Base-by-base conservation (phyloP, 805 yeast species). In the Jamesozyma jinghongensis region DNA sequence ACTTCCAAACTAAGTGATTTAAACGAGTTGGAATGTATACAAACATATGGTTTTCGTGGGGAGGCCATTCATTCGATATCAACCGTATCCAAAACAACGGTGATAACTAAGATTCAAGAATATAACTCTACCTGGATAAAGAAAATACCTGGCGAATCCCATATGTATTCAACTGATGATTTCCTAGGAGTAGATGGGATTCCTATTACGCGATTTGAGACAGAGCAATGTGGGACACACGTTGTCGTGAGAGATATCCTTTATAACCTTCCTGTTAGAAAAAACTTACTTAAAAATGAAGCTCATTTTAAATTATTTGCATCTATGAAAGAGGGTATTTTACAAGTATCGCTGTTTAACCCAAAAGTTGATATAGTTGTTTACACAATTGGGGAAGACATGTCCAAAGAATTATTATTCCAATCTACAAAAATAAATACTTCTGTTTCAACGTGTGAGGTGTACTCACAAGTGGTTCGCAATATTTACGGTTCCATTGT, bases 41-140 rank as follows among this genome's bases (percentile, higher is more conserved):
- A 40, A 1, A 73, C 81, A 0, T 73, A 69, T 47, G 94, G 94
- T 1, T 83, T 79, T 53, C 68, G 84, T 37, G 95, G 95, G 1
- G 83, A 79, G 49, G 82, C 92, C 0, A 48, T 85, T 14, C 64
- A 68, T 39, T 69, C 80, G 0, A 61, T 85, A 3, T 57, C 73
- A n/a, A 65, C 69, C 0, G 51, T 75, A 5, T 63, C 79, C 0
- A 56, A 67, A 12, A 44, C 77, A n/a, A 51, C 67, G 0, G 56
- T 85, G 1, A 54, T 68, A 1, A 71, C 90, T 0, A 73, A 71
- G 43, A 47, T 59, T 0, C 43, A 40, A 13, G 57, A 52, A 5
- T 56, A 47, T 40, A 58, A 56, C 35, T 51, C 54, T 5, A 47
- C 63, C 0, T 66, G 65, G 56, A 36, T 50, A 35, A 43, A 52